These are phyloP conservation scores for Smallanthus sonchifolius DNA, from an alignment of 129 eudicot species.

Conservation along the genomic window DNA sequence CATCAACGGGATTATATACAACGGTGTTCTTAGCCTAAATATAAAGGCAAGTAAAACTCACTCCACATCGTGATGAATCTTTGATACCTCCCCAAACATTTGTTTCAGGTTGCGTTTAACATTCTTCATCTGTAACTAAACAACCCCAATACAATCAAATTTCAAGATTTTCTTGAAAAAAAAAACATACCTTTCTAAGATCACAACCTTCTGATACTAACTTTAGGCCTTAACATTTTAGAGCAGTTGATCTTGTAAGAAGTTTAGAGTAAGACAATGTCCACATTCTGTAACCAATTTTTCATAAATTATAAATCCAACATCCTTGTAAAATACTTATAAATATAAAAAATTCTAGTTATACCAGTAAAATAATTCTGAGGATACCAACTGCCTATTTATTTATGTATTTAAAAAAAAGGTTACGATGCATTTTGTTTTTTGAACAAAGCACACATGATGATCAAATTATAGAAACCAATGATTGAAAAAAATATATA, in stretches of 20 bases:
- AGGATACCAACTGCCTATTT: neutral
- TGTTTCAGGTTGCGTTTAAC: constrained; percentile 54
- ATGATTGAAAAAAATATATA: no score
- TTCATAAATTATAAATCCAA: constrained; percentile 20
- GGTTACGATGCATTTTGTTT: neutral
- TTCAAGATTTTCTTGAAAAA: constrained; percentile 15
- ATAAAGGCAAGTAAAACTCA: constrained; percentile 30
- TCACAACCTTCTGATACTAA: constrained; percentile 75
- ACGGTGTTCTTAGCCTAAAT: no score
- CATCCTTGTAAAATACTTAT: neutral
- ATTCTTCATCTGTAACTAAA: constrained; percentile 46
- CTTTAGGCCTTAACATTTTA: constrained; percentile 63
- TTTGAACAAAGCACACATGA: constrained; percentile 13
- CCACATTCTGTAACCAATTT: constrained; percentile 66
- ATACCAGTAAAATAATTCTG: neutral
- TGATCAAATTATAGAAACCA: neutral
- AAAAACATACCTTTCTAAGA: constrained; percentile 54
- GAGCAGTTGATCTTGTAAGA: constrained; percentile 51
- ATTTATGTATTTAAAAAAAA: neutral
- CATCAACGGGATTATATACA: no score
- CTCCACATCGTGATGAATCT: constrained; percentile 60
- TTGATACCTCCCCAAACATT: constrained; percentile 57
- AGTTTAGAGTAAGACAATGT: constrained; percentile 55
- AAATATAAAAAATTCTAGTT: no score
- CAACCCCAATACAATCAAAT: constrained; percentile 10